phyloP scores from a whole-genome alignment of 116 monocot genomes.

The Dioscorea cayenensis region DNA sequence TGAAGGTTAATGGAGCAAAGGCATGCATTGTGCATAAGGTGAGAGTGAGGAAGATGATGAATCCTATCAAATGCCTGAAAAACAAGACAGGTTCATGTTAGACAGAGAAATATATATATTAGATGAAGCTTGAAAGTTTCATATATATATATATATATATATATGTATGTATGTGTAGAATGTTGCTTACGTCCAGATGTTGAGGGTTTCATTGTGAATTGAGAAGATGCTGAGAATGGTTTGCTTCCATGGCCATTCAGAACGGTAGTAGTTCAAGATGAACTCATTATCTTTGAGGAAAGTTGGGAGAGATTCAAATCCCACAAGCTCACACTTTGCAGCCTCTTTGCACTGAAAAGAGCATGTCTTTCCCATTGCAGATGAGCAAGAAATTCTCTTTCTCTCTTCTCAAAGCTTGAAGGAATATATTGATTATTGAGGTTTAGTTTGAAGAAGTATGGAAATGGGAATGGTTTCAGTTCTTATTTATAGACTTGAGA shows the following conservation, averaged over 20 bases:
- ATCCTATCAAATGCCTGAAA: conserved; percentile 17
- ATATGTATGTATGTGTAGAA: no score
- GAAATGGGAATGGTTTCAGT: no score
- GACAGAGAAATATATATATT: background rate
- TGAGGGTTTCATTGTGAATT: conserved; percentile 18
- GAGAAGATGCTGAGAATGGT: conserved; percentile 20
- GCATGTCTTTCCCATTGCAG: no score
- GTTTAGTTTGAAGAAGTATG: no score
- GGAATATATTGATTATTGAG: no score
- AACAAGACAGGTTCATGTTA: background rate
- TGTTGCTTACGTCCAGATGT: conserved; percentile 17
- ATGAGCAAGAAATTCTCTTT: no score
- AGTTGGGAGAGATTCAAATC: conserved; percentile 1
- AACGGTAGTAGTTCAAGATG: conserved; percentile 8
- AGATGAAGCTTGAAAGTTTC: no score
- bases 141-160: no score
- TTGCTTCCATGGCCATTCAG: conserved; percentile 12
- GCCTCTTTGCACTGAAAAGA: no score
- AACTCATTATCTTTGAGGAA: conserved; percentile 18
- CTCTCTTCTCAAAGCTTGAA: no score
- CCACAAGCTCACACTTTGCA: conserved; percentile 4
- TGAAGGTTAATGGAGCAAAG: background rate
- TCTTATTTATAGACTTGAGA: no score
- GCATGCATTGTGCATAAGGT: background rate
- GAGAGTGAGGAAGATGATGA: conserved; percentile 14